Conservation (phyloP, 441 rosid genomes). For the Gossypium schwendimanii region DNA sequence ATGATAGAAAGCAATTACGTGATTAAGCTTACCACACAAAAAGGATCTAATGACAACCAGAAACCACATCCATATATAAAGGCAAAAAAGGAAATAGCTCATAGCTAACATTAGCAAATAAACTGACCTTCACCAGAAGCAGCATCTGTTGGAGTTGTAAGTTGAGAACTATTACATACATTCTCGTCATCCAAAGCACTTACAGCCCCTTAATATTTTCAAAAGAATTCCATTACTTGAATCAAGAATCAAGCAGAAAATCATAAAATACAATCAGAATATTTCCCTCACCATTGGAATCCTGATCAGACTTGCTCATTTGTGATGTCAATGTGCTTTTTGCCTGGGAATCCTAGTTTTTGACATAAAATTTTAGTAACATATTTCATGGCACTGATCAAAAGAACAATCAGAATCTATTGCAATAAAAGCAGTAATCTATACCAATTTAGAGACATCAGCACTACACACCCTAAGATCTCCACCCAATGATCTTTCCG, state of each 20-base stretch:
- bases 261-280: slow-evolving; percentile 16
- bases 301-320: slow-evolving; percentile 52
- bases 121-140: slow-evolving; percentile 45
- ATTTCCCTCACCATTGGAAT: slow-evolving; percentile 66
- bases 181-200: slow-evolving; percentile 55
- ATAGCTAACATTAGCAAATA: background rate
- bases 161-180: slow-evolving; percentile 41
- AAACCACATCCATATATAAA: background rate
- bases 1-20: background rate
- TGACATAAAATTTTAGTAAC: slow-evolving; percentile 6
- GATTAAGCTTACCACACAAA: background rate
- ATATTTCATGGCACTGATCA: background rate
- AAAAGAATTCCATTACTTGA: slow-evolving; percentile 24
- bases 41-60: background rate
- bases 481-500: slow-evolving; percentile 32
- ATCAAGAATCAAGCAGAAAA: slow-evolving; percentile 16
- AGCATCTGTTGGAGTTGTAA: slow-evolving; percentile 29
- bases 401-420: background rate
- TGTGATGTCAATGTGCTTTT: slow-evolving; percentile 37
- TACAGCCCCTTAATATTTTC: slow-evolving; percentile 47
- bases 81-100: background rate
- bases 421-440: background rate
- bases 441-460: slow-evolving; percentile 43
- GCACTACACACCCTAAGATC: slow-evolving; percentile 25
- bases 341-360: slow-evolving; percentile 35